Conservation (phyloP, 768 basidiomycete genomes). For the Naematelia encephala region DNA sequence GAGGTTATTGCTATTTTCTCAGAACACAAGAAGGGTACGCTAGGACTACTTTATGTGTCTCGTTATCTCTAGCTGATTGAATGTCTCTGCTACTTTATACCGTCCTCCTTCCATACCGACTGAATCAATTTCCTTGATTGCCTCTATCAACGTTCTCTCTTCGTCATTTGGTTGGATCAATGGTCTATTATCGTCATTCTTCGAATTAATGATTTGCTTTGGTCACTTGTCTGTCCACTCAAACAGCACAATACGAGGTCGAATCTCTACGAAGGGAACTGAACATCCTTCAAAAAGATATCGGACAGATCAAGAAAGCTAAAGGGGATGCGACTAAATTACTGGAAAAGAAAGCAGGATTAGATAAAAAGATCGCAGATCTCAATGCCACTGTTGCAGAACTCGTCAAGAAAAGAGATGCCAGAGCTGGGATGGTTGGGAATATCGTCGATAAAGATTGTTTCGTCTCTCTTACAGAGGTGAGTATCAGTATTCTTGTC, state of each 20-base stretch:
- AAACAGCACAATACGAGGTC: slow-evolving; percentile 59
- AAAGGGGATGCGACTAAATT: slow-evolving; percentile 88
- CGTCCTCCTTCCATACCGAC: not conserved
- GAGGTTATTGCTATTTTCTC: slow-evolving; percentile 87
- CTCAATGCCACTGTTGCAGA: slow-evolving; percentile 68
- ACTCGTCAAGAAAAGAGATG: slow-evolving; percentile 60
- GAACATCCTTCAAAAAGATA: slow-evolving; percentile 91
- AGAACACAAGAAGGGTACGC: slow-evolving; percentile 91
- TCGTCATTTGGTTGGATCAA: no score
- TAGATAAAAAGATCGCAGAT: slow-evolving; percentile 78
- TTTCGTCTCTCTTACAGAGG: slow-evolving; percentile 84
- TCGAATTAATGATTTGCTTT: no score
- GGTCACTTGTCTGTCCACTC: no score
- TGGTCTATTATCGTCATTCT: no score
- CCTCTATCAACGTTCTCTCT: no score
- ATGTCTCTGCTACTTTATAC: not conserved
- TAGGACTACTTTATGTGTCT: no score
- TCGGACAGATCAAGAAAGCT: slow-evolving; percentile 90
- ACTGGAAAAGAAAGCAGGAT: slow-evolving; percentile 73
- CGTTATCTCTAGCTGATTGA: not conserved
- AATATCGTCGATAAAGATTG: slow-evolving; percentile 87
- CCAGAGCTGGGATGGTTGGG: slow-evolving; percentile 75
- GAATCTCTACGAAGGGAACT: slow-evolving; percentile 74
- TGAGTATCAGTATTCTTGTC: slow-evolving; percentile 49
- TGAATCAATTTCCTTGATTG: no score